Conservation (phyloP, 768 basidiomycete genomes). For the Inosperma sp. region DNA sequence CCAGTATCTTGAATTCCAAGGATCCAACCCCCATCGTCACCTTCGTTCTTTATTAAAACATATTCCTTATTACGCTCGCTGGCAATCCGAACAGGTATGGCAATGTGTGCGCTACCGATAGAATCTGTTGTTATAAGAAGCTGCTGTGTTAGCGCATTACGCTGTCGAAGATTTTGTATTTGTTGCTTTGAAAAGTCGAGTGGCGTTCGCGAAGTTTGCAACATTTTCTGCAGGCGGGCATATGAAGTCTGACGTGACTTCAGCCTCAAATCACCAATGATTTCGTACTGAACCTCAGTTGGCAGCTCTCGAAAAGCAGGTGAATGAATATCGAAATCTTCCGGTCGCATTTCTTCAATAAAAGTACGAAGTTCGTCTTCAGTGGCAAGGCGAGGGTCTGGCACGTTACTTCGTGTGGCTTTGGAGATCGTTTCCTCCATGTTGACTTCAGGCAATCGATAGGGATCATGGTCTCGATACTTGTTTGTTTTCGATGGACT, state of each 20-base stretch:
- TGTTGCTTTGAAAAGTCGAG: conserved; percentile 97
- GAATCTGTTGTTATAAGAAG: conserved; percentile 87
- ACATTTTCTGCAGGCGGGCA: conserved; percentile 87
- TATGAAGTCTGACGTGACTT: conserved; percentile 95
- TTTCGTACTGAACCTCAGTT: conserved; percentile 96
- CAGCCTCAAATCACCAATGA: conserved; percentile 90
- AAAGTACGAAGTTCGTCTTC: conserved; percentile 91
- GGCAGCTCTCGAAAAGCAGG: conserved; percentile 89
- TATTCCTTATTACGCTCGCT: conserved; percentile 95
- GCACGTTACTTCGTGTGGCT: conserved; percentile 54
- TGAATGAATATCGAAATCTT: conserved; percentile 90
- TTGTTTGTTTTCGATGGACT: conserved; percentile 57
- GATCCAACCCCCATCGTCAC: conserved; percentile 87
- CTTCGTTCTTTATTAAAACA: conserved; percentile 89
- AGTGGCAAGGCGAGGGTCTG: conserved; percentile 92
- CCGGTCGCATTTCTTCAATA: conserved; percentile 94
- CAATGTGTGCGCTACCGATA: conserved; percentile 84
- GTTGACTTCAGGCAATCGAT: conserved; percentile 82
- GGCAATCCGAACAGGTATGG: conserved; percentile 90
- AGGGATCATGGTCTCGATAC: conserved; percentile 84
- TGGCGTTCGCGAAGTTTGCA: conserved; percentile 69
- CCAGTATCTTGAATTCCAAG: conserved; percentile 83
- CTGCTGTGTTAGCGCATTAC: conserved; percentile 91
- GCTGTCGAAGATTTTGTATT: conserved; percentile 82
- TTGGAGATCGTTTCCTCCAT: conserved; percentile 58